These are phyloP conservation scores for Skeletonema grethae DNA, from an alignment of 108 stramenopile genomes.

Conservation along the genomic window DNA sequence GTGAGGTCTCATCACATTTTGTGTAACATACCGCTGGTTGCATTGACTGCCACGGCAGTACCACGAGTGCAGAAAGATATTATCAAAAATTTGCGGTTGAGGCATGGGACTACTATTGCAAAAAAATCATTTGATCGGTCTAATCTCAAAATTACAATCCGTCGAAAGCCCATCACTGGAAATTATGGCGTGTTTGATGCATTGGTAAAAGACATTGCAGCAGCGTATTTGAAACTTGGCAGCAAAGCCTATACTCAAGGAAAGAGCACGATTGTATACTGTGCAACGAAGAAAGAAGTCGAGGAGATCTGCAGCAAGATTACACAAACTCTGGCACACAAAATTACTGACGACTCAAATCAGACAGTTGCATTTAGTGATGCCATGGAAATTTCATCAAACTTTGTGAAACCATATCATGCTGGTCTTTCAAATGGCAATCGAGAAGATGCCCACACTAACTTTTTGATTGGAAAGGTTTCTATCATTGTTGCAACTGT, in stretches of 20 bases:
- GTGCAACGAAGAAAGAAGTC: slow-evolving; percentile 58
- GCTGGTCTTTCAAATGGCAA: slow-evolving; percentile 70
- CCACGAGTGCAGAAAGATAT: slow-evolving; percentile 82
- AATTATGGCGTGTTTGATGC: slow-evolving; percentile 33
- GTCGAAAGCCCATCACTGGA: slow-evolving; percentile 58
- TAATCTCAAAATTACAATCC: slow-evolving; percentile 84
- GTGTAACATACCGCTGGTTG: slow-evolving; percentile 71
- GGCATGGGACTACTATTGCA: slow-evolving; percentile 45
- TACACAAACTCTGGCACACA: slow-evolving; percentile 14
- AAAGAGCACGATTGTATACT: slow-evolving; percentile 84
- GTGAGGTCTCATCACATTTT: slow-evolving; percentile 56
- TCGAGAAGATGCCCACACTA: slow-evolving; percentile 63
- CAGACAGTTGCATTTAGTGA: slow-evolving; percentile 11
- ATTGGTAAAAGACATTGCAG: slow-evolving; percentile 50
- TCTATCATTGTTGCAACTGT: slow-evolving; percentile 92
- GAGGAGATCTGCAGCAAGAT: slow-evolving; percentile 48
- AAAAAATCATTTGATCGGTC: slow-evolving; percentile 85
- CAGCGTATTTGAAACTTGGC: slow-evolving; percentile 5
- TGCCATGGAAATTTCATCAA: slow-evolving; percentile 23
- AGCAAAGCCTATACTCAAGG: slow-evolving; percentile 20
- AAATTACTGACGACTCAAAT: slow-evolving; percentile 7
- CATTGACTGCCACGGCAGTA: slow-evolving; percentile 95
- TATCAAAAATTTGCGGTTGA: slow-evolving; percentile 59
- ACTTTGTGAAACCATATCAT: slow-evolving; percentile 69
- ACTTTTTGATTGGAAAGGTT: slow-evolving; percentile 80